Evolutionary conservation across 768 basidiomycete species (phyloP).

Genomic region (Lanmaoa rubissima): DNA sequence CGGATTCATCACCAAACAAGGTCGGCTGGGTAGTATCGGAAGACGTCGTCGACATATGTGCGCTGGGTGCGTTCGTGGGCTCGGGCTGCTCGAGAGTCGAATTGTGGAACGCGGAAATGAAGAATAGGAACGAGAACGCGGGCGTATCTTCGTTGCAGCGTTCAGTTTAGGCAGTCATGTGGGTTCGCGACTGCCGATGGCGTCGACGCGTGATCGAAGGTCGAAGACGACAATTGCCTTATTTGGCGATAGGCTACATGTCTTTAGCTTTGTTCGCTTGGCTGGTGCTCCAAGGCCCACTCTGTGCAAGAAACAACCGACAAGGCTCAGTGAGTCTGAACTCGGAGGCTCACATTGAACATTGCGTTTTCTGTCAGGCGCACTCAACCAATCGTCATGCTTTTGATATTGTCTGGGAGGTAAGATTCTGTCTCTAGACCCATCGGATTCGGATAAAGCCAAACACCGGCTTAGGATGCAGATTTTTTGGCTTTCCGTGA

Average conservation of each 20-base stretch:
- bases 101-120: neutral
- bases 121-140: neutral
- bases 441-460: neutral
- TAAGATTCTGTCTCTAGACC: slow-evolving; percentile 6
- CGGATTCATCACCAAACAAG: slow-evolving; percentile 30
- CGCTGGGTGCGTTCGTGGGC: neutral
- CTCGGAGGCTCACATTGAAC: neutral
- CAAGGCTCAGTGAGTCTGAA: neutral
- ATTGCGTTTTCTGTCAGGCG: slow-evolving; percentile 43
- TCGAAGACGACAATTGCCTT: slow-evolving; percentile 8
- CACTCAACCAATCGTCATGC: slow-evolving; percentile 35
- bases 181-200: neutral
- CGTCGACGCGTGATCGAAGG: neutral
- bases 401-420: slow-evolving; percentile 53
- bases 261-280: slow-evolving; percentile 8
- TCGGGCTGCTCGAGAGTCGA: too few relatives aligned
- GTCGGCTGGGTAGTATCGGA: slow-evolving; percentile 30
- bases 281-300: neutral
- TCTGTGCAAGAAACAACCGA: neutral
- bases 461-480: slow-evolving; percentile 36
- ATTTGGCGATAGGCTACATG: slow-evolving; percentile 6
- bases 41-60: slow-evolving; percentile 31
- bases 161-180: neutral
- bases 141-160: neutral
- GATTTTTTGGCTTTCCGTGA: slow-evolving; percentile 53